Evolutionary conservation across 2,329 filamentous ascomycete genomes (phyloP).

Genomic region (Diaporthe nobilis): DNA sequence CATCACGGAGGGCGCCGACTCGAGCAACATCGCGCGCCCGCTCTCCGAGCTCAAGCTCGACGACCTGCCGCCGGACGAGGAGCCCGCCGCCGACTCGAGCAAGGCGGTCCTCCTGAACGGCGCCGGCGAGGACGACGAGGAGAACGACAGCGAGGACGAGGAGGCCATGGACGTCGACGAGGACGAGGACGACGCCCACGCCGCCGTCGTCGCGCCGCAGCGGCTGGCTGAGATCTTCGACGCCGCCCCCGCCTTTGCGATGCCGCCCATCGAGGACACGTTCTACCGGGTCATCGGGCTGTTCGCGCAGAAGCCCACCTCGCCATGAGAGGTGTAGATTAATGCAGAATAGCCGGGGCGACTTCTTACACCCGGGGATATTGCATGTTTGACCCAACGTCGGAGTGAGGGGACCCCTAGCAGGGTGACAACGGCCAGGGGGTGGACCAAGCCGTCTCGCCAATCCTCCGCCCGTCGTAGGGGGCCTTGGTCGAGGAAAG

Average conservation of each 20-base stretch:
- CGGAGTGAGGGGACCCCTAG: background rate
- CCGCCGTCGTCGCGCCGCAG: slow-evolving; percentile 76
- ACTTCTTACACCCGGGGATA: background rate
- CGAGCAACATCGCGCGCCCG: slow-evolving; percentile 67
- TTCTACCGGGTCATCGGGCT: slow-evolving; percentile 80
- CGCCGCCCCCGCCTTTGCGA: slow-evolving; percentile 75
- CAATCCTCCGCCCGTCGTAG: background rate
- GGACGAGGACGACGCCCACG: slow-evolving; percentile 59
- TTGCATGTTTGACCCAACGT: background rate
- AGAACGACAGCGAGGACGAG: slow-evolving; percentile 45
- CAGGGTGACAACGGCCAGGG: background rate
- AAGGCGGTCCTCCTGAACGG: slow-evolving; percentile 51
- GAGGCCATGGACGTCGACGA: slow-evolving; percentile 52
- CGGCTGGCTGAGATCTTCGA: slow-evolving; percentile 80
- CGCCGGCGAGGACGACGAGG: slow-evolving; percentile 45
- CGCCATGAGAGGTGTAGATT: slow-evolving; percentile 38
- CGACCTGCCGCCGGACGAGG: slow-evolving; percentile 35
- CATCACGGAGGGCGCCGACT: slow-evolving; percentile 70
- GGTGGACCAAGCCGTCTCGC: background rate
- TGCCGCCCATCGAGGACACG: slow-evolving; percentile 80
- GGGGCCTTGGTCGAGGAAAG: background rate
- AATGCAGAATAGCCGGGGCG: background rate
- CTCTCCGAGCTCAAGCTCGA: slow-evolving; percentile 67
- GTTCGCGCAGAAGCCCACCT: slow-evolving; percentile 58
- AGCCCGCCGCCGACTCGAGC: slow-evolving; percentile 41